Percentiles rank a stretch among this genome's conserved stretches.
phyloP scores from a whole-genome alignment of 2,329 filamentous ascomycete species.

The Curvularia hawaiiensis region DNA sequence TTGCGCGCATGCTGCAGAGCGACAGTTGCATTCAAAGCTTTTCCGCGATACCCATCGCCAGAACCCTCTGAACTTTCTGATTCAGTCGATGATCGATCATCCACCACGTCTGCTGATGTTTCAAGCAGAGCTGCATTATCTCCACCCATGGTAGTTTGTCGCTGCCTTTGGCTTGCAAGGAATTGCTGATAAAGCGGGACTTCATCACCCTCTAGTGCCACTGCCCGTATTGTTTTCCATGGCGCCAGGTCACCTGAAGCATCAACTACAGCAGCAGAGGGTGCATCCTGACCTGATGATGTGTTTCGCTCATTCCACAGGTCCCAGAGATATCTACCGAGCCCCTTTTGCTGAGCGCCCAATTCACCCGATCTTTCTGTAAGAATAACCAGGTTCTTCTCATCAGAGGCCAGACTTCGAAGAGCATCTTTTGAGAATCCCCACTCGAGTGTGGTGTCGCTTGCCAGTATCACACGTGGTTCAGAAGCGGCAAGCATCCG shows the following conservation, averaged over 20 bases:
- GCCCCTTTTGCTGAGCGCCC: slow-evolving; percentile 39
- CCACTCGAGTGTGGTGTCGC: slow-evolving; percentile 90
- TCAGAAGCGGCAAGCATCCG: slow-evolving; percentile 63
- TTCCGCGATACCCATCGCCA: slow-evolving; percentile 75
- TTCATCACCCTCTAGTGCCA: slow-evolving; percentile 75
- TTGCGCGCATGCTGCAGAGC: slow-evolving; percentile 78
- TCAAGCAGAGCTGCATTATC: slow-evolving; percentile 69
- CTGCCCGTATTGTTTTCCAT: slow-evolving; percentile 53
- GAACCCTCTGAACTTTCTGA: slow-evolving; percentile 88
- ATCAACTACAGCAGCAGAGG: slow-evolving; percentile 63
- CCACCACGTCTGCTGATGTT: slow-evolving; percentile 72
- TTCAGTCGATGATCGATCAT: slow-evolving; percentile 84
- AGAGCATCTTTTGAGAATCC: slow-evolving; percentile 87
- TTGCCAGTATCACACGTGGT: slow-evolving; percentile 83
- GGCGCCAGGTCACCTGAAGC: slow-evolving; percentile 59
- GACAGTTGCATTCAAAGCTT: slow-evolving; percentile 85
- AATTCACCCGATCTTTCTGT: slow-evolving; percentile 71
- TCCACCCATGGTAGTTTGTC: slow-evolving; percentile 79
- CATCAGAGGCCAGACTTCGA: slow-evolving; percentile 72
- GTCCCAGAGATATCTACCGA: slow-evolving; percentile 79
- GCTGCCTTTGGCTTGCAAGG: slow-evolving; percentile 83
- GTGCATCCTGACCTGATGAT: slow-evolving; percentile 30
- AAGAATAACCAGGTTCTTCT: slow-evolving; percentile 82
- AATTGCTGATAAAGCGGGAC: slow-evolving; percentile 87
- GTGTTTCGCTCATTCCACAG: slow-evolving; percentile 44